Evolutionary conservation across 164 flowering plant genomes (phyloP).

Genomic region (Cinnamomum chago): DNA sequence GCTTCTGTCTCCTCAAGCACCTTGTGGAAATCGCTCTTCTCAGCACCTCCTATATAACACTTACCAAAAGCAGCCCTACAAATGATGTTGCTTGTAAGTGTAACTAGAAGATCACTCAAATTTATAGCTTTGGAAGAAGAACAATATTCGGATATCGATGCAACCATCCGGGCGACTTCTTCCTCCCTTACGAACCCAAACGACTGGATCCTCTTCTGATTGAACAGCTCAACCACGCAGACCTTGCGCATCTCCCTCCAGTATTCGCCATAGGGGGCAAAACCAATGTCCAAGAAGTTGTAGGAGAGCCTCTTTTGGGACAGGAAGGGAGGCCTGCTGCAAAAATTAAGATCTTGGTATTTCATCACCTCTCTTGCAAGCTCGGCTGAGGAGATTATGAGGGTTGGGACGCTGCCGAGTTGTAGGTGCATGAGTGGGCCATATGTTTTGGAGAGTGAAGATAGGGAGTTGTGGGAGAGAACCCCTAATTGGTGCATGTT

Average conservation of each 20-base stretch:
- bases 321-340: constrained; percentile 7
- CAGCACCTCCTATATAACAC: background rate
- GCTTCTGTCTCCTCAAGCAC: constrained; percentile 42
- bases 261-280: constrained; percentile 1
- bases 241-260: constrained; percentile 1
- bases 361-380: constrained; percentile 5
- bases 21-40: constrained; percentile 22
- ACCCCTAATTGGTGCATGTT: background rate
- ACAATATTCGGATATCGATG: background rate
- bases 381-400: constrained; percentile 1
- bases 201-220: constrained; percentile 1
- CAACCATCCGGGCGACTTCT: background rate
- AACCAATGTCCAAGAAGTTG: background rate
- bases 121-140: background rate
- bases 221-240: background rate
- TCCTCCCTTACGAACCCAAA: constrained; percentile 3
- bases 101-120: background rate
- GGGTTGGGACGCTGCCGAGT: constrained; percentile 5
- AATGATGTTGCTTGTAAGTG: background rate
- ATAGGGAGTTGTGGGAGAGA: background rate
- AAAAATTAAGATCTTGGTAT: constrained; percentile 7
- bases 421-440: background rate
- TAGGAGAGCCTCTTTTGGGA: background rate
- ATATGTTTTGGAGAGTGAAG: constrained; percentile 4
- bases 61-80: constrained; percentile 9